Base-by-base conservation (phyloP, 2,329 filamentous ascomycete genomes). In the Magnaporthiopsis incrustans region DNA sequence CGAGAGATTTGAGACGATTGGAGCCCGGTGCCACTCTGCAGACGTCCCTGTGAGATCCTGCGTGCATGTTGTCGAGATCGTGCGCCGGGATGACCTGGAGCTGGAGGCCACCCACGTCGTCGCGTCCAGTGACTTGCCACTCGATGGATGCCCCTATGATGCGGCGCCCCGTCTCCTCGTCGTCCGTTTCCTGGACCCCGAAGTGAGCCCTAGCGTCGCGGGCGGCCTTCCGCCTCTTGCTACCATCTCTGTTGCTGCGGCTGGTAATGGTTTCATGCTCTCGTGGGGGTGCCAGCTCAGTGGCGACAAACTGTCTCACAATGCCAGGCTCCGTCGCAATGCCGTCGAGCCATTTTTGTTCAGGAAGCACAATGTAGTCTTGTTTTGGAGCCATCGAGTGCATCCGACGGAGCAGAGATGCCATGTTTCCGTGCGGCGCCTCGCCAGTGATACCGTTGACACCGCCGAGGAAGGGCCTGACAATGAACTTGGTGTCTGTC, bases 371-470 rank as follows among this genome's bases (percentile, higher is more conserved):
- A 10, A 66, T 53, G 59, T 63, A 66, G 57, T 66, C 65, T 30
- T 66, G 65, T 2, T 18, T 33, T 3, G 11, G 30, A 7, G 14
- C 15, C 12, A 60, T 10, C n/a, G 26, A 14, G 15, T 26, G n/a
- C 8, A 61, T 57, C 10, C 57, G 11, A 15, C 53, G 30, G 32
- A 63, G 61, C 5, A 32, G 12, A 22, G n/a, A 38, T 59, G 35
- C 64, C 58, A 53, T 64, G 11, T 8, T 44, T 61, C 8, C 50
- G 32, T 22, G 61, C 32, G 27, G 60, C 4, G 63, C 35, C 58
- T 66, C 59, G 25, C 65, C 65, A 1, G 65, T 64, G 35, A 66
- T 62, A 14, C 38, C 61, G 25, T 66, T 66, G 63, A 66, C 63
- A 5, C 61, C 61, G 14, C 63, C 65, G 11, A 63, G 44, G 35